Conservation (phyloP, 2,329 filamentous ascomycete species). For the Chaetothyriales sp. region DNA sequence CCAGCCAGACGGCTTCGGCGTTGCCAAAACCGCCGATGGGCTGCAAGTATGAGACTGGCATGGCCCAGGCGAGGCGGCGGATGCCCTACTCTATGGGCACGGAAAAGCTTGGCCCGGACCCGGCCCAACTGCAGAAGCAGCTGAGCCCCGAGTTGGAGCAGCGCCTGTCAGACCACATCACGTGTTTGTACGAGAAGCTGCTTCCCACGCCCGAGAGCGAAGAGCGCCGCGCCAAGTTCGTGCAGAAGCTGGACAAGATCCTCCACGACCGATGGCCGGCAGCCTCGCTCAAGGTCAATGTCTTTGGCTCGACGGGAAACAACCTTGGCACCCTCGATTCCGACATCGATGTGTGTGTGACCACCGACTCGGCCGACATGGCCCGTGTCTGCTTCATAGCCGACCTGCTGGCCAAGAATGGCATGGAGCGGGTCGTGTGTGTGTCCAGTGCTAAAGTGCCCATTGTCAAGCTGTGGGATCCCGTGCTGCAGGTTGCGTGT, state of each 20-base stretch:
- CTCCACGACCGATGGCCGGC: conserved; percentile 88
- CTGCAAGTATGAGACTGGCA: conserved; percentile 81
- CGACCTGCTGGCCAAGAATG: conserved; percentile 70
- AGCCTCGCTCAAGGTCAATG: conserved; percentile 73
- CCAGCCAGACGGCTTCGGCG: conserved; percentile 59
- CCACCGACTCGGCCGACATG: conserved; percentile 73
- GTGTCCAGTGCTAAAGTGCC: conserved; percentile 91
- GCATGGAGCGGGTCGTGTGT: conserved; percentile 93
- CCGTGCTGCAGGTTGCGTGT: conserved; percentile 73
- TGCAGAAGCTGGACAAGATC: conserved; percentile 76
- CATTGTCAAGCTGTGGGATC: conserved; percentile 98
- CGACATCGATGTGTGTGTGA: conserved; percentile 96
- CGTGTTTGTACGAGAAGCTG: conserved; percentile 70
- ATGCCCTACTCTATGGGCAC: conserved; percentile 88
- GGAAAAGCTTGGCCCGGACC: conserved; percentile 54
- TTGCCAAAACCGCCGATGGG: conserved; percentile 51
- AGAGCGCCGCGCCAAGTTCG: conserved; percentile 56
- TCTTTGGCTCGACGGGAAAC: conserved; percentile 98
- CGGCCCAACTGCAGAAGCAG: conserved; percentile 55
- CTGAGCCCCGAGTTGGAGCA: conserved; percentile 60
- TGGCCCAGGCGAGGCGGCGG: conserved; percentile 65
- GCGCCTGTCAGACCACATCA: conserved; percentile 68
- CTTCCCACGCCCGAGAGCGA: conserved; percentile 70
- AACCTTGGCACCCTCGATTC: conserved; percentile 88
- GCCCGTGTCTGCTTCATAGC: conserved; percentile 86